A percentile compares a stretch with the other conserved stretches of the same genome.
These are phyloP conservation scores for Phoma sp. DNA, from an alignment of 2,329 filamentous ascomycete species.

Conservation along the genomic window DNA sequence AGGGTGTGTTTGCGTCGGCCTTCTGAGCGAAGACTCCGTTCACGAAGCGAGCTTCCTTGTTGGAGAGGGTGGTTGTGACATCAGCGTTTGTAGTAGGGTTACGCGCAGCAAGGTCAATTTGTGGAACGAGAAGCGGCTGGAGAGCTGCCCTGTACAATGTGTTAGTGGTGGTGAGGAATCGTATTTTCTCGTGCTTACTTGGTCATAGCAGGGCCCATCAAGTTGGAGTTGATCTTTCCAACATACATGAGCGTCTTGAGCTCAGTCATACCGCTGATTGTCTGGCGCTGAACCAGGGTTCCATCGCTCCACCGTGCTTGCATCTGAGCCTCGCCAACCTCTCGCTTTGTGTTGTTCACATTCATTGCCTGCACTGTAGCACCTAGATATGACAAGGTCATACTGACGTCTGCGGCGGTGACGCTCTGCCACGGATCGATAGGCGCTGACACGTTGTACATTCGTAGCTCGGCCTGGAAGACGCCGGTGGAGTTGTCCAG, in stretches of 20 bases:
- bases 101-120: constrained; percentile 68
- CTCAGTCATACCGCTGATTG: constrained; percentile 37
- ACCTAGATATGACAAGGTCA: constrained; percentile 51
- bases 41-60: constrained; percentile 74
- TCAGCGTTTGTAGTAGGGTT: constrained; percentile 54
- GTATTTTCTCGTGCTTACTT: constrained; percentile 58
- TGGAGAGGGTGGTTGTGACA: constrained; percentile 69
- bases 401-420: constrained; percentile 47
- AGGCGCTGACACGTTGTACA: constrained; percentile 72
- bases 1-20: constrained; percentile 54
- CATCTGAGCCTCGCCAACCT: constrained; percentile 28
- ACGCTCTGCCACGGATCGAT: constrained; percentile 55
- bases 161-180: constrained; percentile 17
- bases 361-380: constrained; percentile 51
- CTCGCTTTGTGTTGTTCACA: constrained; percentile 40
- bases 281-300: constrained; percentile 37
- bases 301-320: constrained; percentile 29
- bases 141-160: constrained; percentile 57
- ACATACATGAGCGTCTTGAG: constrained; percentile 72
- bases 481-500: constrained; percentile 70
- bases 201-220: constrained; percentile 62
- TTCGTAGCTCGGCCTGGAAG: constrained; percentile 77
- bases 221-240: constrained; percentile 67
- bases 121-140: constrained; percentile 69
- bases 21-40: constrained; percentile 71